These are phyloP conservation scores for Triadica sebifera DNA, from an alignment of 345 rosid species.

Conservation along the genomic window DNA sequence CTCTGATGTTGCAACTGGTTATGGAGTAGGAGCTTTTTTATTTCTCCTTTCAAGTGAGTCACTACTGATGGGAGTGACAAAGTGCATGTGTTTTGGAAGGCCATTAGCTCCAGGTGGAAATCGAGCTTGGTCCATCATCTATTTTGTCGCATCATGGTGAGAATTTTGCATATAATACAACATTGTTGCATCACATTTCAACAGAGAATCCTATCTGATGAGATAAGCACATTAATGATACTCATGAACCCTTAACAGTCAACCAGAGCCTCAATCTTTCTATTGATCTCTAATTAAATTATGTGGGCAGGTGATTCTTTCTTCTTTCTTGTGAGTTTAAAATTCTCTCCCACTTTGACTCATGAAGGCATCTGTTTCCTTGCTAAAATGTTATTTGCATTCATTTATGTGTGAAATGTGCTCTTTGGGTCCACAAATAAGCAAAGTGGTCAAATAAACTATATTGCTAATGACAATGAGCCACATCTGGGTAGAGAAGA, in stretches of 20 bases:
- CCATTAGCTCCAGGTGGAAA: slow-evolving; percentile 74
- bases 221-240: not conserved
- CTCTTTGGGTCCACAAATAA: not conserved
- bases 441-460: not conserved
- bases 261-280: too few species aligned
- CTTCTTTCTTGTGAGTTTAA: too few species aligned
- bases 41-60: slow-evolving; percentile 90
- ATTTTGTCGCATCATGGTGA: slow-evolving; percentile 82
- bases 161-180: slow-evolving; percentile 13
- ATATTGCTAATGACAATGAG: not conserved
- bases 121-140: slow-evolving; percentile 95
- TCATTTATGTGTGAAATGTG: not conserved
- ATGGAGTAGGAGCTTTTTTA: slow-evolving; percentile 88
- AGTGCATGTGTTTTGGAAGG: slow-evolving; percentile 94
- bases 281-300: too few species aligned
- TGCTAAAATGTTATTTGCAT: not conserved
- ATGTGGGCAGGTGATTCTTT: too few species aligned
- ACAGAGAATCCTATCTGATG: not conserved
- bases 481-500: not conserved
- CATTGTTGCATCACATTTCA: not conserved
- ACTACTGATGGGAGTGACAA: slow-evolving; percentile 84
- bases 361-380: not conserved
- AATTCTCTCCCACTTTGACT: too few species aligned
- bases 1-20: slow-evolving; percentile 94
- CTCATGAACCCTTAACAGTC: too few species aligned